A percentile compares a stretch with the other conserved stretches of the same genome.
These are phyloP conservation scores for Plasmodium malariae DNA, from an alignment of 169 alveolate genomes.

Conservation along the genomic window DNA sequence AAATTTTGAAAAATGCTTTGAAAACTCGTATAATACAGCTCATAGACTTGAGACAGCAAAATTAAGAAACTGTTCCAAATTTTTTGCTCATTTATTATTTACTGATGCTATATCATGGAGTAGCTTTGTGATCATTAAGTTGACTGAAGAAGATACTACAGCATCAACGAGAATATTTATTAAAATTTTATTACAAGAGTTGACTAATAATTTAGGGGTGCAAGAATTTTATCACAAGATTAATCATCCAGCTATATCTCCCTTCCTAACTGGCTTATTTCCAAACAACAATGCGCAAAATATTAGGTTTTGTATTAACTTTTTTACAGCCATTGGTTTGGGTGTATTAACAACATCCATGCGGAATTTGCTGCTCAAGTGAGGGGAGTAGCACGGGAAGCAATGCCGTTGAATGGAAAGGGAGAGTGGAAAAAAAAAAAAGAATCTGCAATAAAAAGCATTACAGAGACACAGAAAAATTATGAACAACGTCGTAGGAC, in stretches of 20 bases:
- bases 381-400: not conserved
- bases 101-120: constrained; percentile 90
- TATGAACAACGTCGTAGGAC: too few species aligned
- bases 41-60: constrained; percentile 98
- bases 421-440: not conserved
- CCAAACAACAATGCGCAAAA: constrained; percentile 95
- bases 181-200: constrained; percentile 95
- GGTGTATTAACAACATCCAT: constrained; percentile 95
- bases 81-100: constrained; percentile 96
- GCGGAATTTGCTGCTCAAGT: constrained; percentile 87
- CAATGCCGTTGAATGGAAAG: not conserved
- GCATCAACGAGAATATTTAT: constrained; percentile 97
- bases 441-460: too few species aligned
- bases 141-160: constrained; percentile 98
- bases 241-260: constrained; percentile 89
- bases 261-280: constrained; percentile 93
- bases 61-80: constrained; percentile 96
- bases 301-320: constrained; percentile 97
- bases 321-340: constrained; percentile 98
- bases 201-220: constrained; percentile 92
- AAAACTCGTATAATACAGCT: constrained; percentile 86
- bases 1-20: constrained; percentile 92
- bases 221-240: constrained; percentile 84
- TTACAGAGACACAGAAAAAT: too few species aligned
- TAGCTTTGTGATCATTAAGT: constrained; percentile 90